Conservation (phyloP, 2,329 filamentous ascomycete genomes). For the Arthrobotrys megalospora region DNA sequence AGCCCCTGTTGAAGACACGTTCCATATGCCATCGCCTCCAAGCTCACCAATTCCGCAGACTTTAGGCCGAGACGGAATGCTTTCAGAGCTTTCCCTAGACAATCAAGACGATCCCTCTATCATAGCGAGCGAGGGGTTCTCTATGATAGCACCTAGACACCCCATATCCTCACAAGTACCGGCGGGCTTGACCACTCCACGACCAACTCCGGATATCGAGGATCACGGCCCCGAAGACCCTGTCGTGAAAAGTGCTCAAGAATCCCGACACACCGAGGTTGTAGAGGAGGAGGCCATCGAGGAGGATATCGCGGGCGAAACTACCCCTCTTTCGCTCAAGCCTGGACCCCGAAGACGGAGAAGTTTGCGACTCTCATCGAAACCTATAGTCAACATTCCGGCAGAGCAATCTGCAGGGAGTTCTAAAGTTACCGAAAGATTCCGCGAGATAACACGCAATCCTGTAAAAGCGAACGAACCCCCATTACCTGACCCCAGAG, state of each 20-base stretch:
- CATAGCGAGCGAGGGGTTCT: conserved; percentile 55
- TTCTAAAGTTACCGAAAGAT: conserved; percentile 44
- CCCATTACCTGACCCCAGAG: not conserved
- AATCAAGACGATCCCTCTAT: conserved; percentile 46
- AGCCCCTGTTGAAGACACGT: conserved; percentile 31
- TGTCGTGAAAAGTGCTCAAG: not conserved
- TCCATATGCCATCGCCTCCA: conserved; percentile 56
- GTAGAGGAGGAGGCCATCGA: not conserved
- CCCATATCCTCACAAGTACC: conserved; percentile 5
- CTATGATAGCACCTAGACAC: conserved; percentile 51
- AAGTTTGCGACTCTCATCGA: conserved; percentile 38
- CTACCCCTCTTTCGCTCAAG: conserved; percentile 35
- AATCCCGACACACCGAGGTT: not conserved
- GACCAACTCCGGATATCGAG: conserved; percentile 47
- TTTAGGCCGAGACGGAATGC: not conserved
- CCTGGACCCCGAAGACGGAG: conserved; percentile 32
- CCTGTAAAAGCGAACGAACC: conserved; percentile 13
- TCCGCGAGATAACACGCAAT: conserved; percentile 48
- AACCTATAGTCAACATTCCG: conserved; percentile 11
- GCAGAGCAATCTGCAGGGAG: not conserved
- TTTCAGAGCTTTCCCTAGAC: conserved; percentile 6
- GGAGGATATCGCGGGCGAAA: conserved; percentile 27
- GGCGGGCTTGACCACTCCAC: conserved; percentile 42
- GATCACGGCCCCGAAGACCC: not conserved
- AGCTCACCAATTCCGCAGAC: conserved; percentile 37